Evolutionary conservation across 495 filamentous ascomycete genomes (phyloP), one percentile per base, ranked within the genome.

Genomic region (Staphylotrichum tortipilum): DNA sequence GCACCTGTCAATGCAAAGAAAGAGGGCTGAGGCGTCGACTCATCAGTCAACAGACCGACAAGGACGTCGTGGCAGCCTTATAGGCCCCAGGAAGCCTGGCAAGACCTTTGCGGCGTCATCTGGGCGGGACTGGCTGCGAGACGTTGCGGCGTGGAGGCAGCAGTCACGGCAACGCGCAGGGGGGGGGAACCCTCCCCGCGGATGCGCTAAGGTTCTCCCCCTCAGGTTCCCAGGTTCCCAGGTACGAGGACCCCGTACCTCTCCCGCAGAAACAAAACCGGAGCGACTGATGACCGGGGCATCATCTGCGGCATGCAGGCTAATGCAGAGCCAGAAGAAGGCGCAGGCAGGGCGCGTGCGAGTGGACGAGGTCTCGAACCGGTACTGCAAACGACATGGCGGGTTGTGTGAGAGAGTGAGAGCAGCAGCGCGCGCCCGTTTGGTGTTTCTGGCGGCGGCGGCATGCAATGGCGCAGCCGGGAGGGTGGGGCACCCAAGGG

Each of bases 11-110:
- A 50, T 51, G 53, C 29, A 39, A 49, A 54, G n/a, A n/a, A n/a
- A n/a, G n/a, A n/a, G n/a, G 53, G 49, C 53, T 48, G 49, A 50
- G 54, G 53, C 54, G 53, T 52, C 55, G 57, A 61, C 57, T 63
- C 62, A 63, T 59, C 47, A 49, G 37, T 42, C 46, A 47, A 47
- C 50, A 54, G 46, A 47, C 52, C 36, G 36, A 39, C 38, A 45
- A 44, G 43, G 59, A 49, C 37, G 52, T 57, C 58, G 39, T 52
- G 53, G 58, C 38, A 54, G 57, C 62, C 58, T 65, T 61, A 65
- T 65, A 65, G 62, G 55, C 47, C 57, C 47, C 48, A 44, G 55
- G 43, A 54, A 53, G n/a, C 56, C 59, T 51, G 59, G 43, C 45
- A 31, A 43, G 55, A 31, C 44, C 51, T 40, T 28, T 17, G 44